Conservation (phyloP, 202 grass and related monocot species). For the Saccharum hybrid region DNA sequence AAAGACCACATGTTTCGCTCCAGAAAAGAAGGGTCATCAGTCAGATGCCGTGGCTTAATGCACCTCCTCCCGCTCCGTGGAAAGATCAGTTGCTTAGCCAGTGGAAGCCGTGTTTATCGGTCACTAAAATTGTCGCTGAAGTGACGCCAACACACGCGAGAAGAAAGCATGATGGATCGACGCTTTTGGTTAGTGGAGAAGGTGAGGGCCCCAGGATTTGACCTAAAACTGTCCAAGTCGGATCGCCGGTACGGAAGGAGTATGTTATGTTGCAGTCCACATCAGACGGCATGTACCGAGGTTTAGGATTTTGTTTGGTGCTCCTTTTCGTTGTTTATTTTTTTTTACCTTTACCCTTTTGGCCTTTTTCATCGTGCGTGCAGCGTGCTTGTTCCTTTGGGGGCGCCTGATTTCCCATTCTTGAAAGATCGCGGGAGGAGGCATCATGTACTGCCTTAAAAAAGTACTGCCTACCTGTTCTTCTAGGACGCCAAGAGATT, state of each 20-base stretch:
- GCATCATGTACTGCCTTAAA: no score
- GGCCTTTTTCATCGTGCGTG: not conserved
- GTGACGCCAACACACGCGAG: conserved; percentile 21
- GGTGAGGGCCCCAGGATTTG: not conserved
- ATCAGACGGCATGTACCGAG: conserved; percentile 35
- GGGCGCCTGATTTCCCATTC: not conserved
- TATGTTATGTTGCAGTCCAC: conserved; percentile 27
- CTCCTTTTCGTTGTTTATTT: not conserved
- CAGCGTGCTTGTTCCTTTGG: not conserved
- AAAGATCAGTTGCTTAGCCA: not conserved
- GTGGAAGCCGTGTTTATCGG: not conserved
- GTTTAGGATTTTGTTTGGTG: not conserved
- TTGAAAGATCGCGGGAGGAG: not conserved
- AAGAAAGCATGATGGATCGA: not conserved
- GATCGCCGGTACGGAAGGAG: conserved; percentile 38
- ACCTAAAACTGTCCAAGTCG: conserved; percentile 33
- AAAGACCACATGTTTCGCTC: not conserved
- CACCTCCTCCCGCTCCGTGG: not conserved
- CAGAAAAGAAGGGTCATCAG: not conserved
- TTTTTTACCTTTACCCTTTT: not conserved
- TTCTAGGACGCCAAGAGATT: no score
- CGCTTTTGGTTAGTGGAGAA: not conserved
- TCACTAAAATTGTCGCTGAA: not conserved
- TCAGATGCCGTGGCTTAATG: conserved; percentile 2
- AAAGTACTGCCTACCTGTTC: not conserved